A percentile compares a stretch with the other conserved stretches of the same genome.
phyloP scores from a whole-genome alignment of 1,284 basidiomycete genomes.

The Mycosarcoma mackinlayi region DNA sequence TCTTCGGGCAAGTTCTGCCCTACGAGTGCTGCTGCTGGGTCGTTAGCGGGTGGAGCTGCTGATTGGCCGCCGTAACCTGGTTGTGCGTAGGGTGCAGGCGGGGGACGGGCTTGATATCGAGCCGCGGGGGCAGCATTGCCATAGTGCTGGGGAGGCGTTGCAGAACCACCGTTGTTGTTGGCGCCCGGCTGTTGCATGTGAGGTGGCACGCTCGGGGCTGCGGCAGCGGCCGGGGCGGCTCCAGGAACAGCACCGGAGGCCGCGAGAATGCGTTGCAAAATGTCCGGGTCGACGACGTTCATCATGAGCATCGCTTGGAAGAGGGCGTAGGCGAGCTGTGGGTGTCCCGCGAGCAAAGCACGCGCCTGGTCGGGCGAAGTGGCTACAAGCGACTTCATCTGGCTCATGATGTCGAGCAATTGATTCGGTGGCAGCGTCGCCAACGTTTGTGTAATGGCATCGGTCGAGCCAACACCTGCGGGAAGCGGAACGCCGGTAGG shows the following conservation, averaged over 20 bases:
- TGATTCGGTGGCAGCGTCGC: slow-evolving; percentile 85
- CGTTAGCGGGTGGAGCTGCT: slow-evolving; percentile 28
- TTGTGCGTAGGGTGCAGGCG: slow-evolving; percentile 32
- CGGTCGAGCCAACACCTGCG: slow-evolving; percentile 80
- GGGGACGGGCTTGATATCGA: slow-evolving; percentile 19
- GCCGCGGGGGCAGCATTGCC: slow-evolving; percentile 16
- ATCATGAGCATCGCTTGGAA: slow-evolving; percentile 95
- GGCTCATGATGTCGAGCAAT: slow-evolving; percentile 91
- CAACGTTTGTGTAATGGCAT: slow-evolving; percentile 87
- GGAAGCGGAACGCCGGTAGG: slow-evolving; percentile 83
- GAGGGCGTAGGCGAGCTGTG: slow-evolving; percentile 93
- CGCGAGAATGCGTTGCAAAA: slow-evolving; percentile 75
- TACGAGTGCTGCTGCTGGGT: slow-evolving; percentile 43
- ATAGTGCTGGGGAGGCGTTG: slow-evolving; percentile 46
- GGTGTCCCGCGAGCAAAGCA: slow-evolving; percentile 81
- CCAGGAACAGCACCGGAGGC: slow-evolving; percentile 40
- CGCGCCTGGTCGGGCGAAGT: slow-evolving; percentile 90
- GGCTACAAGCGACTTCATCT: slow-evolving; percentile 96
- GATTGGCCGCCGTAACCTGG: slow-evolving; percentile 20
- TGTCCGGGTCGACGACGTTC: slow-evolving; percentile 89
- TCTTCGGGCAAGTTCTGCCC: slow-evolving; percentile 58
- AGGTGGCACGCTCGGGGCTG: slow-evolving; percentile 24
- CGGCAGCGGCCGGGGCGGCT: slow-evolving; percentile 5
- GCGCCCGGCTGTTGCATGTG: slow-evolving; percentile 34
- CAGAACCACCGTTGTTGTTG: slow-evolving; percentile 31